phyloP scores from a whole-genome alignment of 768 basidiomycete species.

The Lactifluus subvellereus region DNA sequence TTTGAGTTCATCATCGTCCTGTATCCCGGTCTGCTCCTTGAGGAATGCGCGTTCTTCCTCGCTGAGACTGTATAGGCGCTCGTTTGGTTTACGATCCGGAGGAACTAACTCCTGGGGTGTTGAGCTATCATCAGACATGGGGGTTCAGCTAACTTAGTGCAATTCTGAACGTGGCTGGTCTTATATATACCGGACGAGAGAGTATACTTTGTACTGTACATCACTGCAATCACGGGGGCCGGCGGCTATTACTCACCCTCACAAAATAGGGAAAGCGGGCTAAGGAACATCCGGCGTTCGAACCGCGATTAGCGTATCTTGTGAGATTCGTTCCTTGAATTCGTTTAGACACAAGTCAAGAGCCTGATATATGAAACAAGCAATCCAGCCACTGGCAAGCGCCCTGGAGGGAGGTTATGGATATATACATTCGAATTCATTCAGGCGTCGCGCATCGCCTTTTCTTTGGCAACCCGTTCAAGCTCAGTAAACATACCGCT shows the following conservation, averaged over 20 bases:
- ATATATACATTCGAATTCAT: not conserved
- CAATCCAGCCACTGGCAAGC: not conserved
- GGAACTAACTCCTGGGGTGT: not conserved
- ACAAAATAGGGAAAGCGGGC: too few relatives aligned
- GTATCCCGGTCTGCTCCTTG: constrained; percentile 29
- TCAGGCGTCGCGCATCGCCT: constrained; percentile 23
- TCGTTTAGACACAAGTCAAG: not conserved
- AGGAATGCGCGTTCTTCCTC: constrained; percentile 24
- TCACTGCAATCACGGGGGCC: too few relatives aligned
- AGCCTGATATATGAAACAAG: not conserved
- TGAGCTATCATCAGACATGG: not conserved
- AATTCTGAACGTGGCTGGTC: not conserved
- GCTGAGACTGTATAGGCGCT: constrained; percentile 6
- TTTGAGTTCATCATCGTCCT: constrained; percentile 31
- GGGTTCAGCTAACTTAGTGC: not conserved
- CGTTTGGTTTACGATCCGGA: not conserved
- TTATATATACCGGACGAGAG: not conserved
- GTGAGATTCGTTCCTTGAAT: not conserved
- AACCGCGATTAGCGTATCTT: too few relatives aligned
- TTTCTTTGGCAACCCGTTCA: constrained; percentile 50
- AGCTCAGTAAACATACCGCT: constrained; percentile 60
- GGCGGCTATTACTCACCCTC: too few relatives aligned
- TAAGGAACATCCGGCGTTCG: too few relatives aligned
- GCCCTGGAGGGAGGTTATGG: not conserved
- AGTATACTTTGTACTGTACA: too few relatives aligned